Conservation (phyloP, 2,329 filamentous ascomycete species). For the Paramyrothecium sp. region DNA sequence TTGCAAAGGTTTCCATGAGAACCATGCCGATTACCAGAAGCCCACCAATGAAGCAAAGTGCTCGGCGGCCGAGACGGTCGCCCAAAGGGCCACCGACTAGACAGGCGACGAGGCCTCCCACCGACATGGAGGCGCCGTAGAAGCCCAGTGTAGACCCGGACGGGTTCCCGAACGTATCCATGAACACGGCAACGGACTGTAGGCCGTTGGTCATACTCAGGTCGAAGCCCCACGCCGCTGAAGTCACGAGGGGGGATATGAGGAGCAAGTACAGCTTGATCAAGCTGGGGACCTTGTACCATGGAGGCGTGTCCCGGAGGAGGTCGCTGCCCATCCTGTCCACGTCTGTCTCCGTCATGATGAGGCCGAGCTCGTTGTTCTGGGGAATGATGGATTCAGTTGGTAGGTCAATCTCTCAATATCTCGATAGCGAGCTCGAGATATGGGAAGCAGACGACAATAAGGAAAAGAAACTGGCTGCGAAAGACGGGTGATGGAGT, state of each 20-base stretch:
- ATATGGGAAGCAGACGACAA: no score
- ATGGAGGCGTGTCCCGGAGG: no score
- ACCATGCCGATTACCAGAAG: conserved; percentile 14
- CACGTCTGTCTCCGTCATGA: no score
- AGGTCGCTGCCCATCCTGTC: no score
- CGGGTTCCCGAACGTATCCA: conserved; percentile 29
- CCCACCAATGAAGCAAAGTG: conserved; percentile 5
- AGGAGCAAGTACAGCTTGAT: no score
- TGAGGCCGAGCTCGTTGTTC: no score
- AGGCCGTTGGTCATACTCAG: conserved; percentile 30
- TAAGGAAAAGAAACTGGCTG: no score
- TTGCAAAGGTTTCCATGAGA: conserved; percentile 17
- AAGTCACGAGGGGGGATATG: conserved; percentile 1
- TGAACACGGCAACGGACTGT: conserved; percentile 33
- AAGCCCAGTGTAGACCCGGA: conserved; percentile 22
- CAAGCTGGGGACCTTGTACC: no score
- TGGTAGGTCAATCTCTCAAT: no score
- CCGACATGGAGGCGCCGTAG: conserved; percentile 24
- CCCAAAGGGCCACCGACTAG: conserved; percentile 25
- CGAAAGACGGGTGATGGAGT: no score
- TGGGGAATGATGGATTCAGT: no score
- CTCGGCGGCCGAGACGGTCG: conserved; percentile 32
- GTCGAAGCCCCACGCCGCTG: conserved; percentile 6
- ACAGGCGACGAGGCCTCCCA: conserved; percentile 29
- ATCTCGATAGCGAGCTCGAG: no score